Evolutionary conservation across 2,329 filamentous ascomycete genomes (phyloP).

Genomic region (Phoma sp.): DNA sequence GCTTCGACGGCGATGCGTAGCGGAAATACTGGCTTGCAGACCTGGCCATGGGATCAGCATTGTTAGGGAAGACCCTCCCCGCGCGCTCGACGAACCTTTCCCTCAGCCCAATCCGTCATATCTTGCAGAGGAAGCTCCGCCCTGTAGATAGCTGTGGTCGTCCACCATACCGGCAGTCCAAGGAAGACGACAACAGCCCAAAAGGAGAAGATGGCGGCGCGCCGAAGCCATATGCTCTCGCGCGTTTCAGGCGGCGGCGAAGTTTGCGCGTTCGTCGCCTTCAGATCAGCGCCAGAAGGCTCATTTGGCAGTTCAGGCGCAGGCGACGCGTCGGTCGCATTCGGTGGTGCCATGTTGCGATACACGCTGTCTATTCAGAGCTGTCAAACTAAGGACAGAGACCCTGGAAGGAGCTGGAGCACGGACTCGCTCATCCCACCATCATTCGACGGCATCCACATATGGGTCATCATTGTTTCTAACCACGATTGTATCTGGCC

Average conservation of each 20-base stretch:
- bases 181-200: conserved; percentile 85
- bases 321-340: conserved; percentile 29
- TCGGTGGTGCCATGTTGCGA: conserved; percentile 37
- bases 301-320: conserved; percentile 14
- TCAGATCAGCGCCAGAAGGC: conserved; percentile 2
- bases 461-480: not conserved
- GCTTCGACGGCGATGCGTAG: conserved; percentile 80
- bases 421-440: conserved; percentile 16
- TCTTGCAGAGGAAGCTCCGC: conserved; percentile 80
- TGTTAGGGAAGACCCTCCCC: not conserved
- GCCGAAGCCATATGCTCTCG: conserved; percentile 71
- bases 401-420: conserved; percentile 5
- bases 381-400: not conserved
- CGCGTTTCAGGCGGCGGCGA: conserved; percentile 77
- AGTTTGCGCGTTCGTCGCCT: conserved; percentile 15
- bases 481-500: not conserved
- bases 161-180: conserved; percentile 94
- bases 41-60: conserved; percentile 57
- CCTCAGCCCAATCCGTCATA: conserved; percentile 92
- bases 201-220: conserved; percentile 81
- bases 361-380: conserved; percentile 22
- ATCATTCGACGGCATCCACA: conserved; percentile 2
- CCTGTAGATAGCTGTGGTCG: conserved; percentile 89
- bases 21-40: conserved; percentile 86
- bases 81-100: conserved; percentile 66